These are phyloP conservation scores for Kernera saxatilis DNA, from an alignment of 345 rosid species.

Conservation along the genomic window DNA sequence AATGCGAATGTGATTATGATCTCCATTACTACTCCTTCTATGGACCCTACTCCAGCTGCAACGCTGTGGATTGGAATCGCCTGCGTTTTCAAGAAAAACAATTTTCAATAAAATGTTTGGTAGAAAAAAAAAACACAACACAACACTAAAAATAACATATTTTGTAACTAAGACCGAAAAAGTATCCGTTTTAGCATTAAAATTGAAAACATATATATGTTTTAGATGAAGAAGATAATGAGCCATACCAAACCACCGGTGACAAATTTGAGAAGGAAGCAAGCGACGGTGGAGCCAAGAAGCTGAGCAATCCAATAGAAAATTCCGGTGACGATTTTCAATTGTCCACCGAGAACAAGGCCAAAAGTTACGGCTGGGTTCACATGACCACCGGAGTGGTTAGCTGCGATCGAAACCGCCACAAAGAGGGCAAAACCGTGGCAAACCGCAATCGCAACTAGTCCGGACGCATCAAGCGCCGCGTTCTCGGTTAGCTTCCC, in stretches of 20 bases:
- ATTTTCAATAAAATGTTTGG: no score
- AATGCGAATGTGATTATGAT: constrained; percentile 74
- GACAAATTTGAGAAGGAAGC: constrained; percentile 62
- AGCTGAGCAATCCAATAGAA: constrained; percentile 91
- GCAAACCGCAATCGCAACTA: constrained; percentile 71
- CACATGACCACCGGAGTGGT: constrained; percentile 89
- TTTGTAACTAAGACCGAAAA: no score
- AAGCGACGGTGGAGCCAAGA: constrained; percentile 69
- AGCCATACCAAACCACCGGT: constrained; percentile 78
- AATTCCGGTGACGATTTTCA: constrained; percentile 64
- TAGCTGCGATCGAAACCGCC: constrained; percentile 72
- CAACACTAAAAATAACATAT: no score
- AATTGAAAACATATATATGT: neutral
- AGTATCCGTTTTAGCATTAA: neutral
- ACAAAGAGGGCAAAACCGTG: constrained; percentile 85
- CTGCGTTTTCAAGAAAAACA: constrained; percentile 32
- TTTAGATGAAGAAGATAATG: neutral
- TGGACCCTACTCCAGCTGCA: constrained; percentile 63
- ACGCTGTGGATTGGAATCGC: constrained; percentile 62
- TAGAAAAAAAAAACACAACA: no score
- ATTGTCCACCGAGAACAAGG: constrained; percentile 72
- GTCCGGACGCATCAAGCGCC: constrained; percentile 73
- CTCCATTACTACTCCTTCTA: constrained; percentile 84
- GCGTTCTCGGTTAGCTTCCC: constrained; percentile 67
- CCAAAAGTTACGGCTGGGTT: constrained; percentile 94